Evolutionary conservation across 306 rosid species (phyloP).

Genomic region (Amphicarpaea edgeworthii): DNA sequence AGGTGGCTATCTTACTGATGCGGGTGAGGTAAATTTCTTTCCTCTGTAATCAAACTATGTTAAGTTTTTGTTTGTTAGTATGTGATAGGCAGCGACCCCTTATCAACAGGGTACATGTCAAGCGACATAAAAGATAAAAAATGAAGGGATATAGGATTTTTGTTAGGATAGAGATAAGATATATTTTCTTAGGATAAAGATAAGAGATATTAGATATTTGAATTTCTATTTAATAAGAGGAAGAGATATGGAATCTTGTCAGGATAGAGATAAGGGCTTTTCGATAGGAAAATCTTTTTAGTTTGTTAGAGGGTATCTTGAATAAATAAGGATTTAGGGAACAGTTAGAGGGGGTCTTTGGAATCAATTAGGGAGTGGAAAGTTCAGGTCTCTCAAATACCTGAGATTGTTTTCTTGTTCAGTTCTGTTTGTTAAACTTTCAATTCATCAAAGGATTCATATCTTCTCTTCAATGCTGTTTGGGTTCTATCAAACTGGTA

Average conservation of each 20-base stretch:
- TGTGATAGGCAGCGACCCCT: background rate
- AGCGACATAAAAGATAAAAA: background rate
- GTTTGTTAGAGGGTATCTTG: background rate
- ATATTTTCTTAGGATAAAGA: background rate
- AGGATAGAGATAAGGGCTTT: too few relatives aligned
- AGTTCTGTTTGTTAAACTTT: too few relatives aligned
- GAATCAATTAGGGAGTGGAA: background rate
- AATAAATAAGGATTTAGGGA: background rate
- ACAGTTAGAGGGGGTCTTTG: background rate
- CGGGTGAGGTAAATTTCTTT: conserved; percentile 72
- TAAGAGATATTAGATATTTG: background rate
- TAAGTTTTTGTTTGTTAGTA: background rate
- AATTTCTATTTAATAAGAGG: too few relatives aligned
- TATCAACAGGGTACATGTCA: background rate
- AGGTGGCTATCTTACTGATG: conserved; percentile 89
- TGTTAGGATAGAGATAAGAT: background rate
- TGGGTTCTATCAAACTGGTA: background rate
- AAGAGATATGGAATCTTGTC: too few relatives aligned
- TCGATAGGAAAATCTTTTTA: background rate
- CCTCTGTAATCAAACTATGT: background rate
- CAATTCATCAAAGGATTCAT: background rate
- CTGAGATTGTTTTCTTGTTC: background rate
- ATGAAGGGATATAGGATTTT: background rate
- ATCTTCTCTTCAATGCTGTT: background rate
- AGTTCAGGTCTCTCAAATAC: background rate